phyloP scores from a whole-genome alignment of 495 filamentous ascomycete genomes.

The Hyaloscypha variabilis region DNA sequence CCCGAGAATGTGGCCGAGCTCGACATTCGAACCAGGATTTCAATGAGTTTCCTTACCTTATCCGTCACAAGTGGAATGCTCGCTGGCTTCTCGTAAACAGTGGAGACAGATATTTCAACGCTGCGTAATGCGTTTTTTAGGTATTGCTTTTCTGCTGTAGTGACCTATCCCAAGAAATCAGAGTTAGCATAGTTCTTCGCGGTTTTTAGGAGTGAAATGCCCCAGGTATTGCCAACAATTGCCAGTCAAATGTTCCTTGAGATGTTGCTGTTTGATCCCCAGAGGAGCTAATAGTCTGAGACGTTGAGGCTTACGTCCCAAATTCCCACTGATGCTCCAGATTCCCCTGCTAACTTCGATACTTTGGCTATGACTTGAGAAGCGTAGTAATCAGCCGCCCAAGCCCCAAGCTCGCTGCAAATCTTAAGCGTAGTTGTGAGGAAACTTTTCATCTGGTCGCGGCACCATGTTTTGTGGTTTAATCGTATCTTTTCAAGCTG shows the following conservation, averaged over 20 bases:
- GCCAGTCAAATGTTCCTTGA: no score
- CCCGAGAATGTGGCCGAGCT: slow-evolving; percentile 38
- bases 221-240: no score
- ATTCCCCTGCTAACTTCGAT: slow-evolving; percentile 35
- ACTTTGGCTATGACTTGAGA: slow-evolving; percentile 54
- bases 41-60: slow-evolving; percentile 39
- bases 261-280: no score
- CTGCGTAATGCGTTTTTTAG: slow-evolving; percentile 52
- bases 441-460: slow-evolving; percentile 63
- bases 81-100: slow-evolving; percentile 29
- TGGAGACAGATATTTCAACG: slow-evolving; percentile 39
- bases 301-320: no score
- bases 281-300: no score
- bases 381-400: slow-evolving; percentile 76
- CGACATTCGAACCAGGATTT: slow-evolving; percentile 35
- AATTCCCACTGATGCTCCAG: slow-evolving; percentile 31
- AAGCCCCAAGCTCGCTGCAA: slow-evolving; percentile 65
- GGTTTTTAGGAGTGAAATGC: no score
- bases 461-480: slow-evolving; percentile 62
- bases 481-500: slow-evolving; percentile 49
- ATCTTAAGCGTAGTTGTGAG: slow-evolving; percentile 44
- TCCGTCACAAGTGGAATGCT: slow-evolving; percentile 30
- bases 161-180: no score
- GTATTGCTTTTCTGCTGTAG: slow-evolving; percentile 59
- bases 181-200: no score